phyloP scores from a whole-genome alignment of 2,329 filamentous ascomycete species.

The Aspergillus brunneoviolaceus region DNA sequence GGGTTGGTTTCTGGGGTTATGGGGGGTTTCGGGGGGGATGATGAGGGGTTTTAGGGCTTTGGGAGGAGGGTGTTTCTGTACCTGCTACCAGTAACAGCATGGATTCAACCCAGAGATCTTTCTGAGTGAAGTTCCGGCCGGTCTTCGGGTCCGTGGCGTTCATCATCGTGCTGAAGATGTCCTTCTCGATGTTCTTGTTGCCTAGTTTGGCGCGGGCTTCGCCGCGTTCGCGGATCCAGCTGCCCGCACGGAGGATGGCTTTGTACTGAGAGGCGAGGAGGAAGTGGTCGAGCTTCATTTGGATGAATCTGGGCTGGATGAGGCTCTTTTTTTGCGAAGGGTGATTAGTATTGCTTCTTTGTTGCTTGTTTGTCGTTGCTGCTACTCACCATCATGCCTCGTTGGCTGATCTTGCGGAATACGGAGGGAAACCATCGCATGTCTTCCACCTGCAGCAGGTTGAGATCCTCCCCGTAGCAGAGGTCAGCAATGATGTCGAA shows the following conservation, averaged over 20 bases:
- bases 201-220: neutral
- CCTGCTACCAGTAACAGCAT: neutral
- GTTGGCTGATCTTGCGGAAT: neutral
- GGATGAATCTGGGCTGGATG: neutral
- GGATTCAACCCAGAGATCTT: constrained; percentile 4
- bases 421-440: neutral
- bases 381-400: neutral
- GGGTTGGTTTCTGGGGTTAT: too few species aligned
- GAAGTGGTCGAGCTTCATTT: neutral
- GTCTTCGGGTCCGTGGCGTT: neutral
- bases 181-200: neutral
- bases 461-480: constrained; percentile 1
- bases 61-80: neutral
- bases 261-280: neutral
- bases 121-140: neutral
- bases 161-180: neutral
- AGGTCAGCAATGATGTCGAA: constrained; percentile 6
- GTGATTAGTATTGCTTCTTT: neutral
- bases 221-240: neutral
- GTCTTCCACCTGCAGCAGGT: neutral
- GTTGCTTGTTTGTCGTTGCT: neutral
- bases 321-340: neutral
- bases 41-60: neutral
- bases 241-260: neutral
- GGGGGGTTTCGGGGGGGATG: neutral